Evolutionary conservation across 192 early-diverging fungal genomes (phyloP), one percentile per base, ranked within the genome.

Genomic region (Geosiphon pyriformis): DNA sequence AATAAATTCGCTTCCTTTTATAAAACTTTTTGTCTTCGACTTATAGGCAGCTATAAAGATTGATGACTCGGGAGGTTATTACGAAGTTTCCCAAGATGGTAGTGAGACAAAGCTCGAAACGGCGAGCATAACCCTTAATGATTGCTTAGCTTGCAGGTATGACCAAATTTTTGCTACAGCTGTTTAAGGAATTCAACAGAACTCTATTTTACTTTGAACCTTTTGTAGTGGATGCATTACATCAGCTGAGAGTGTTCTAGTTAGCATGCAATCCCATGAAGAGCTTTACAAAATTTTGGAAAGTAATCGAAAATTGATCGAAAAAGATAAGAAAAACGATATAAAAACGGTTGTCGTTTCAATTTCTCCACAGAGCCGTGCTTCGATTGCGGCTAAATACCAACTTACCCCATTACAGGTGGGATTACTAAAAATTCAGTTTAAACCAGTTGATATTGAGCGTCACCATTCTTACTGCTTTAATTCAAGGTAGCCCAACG

Each of bases 111-210:
- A 92, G 75, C 83, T 96, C 8, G 92, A 95, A 71, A 78, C 85
- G 0, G 94, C 96, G 1, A 80, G 78, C 7, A 95, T 98, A 50
- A 87, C 90, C 27, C 79, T 99, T 27, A 94, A 98, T 70, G 96
- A 99, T 77, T 99, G 96, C 68, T 82, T 99, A 35, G 96, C 96
- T 8, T 99, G 96, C 87, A 94, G 88, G 89, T 90, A 75, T 37
- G 60, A 8, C 11, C 22, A 10, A 27, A 20, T 2, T 53, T 27
- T n/a, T n/a, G n/a, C n/a, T n/a, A n/a, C n/a, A n/a, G n/a, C n/a
- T n/a, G n/a, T n/a, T n/a, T n/a, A 17, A 0, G 4, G 15, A 20
- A 30, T 51, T 69, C 29, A 51, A n/a, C n/a, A n/a, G n/a, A n/a
- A n/a, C n/a, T n/a, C n/a, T n/a, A n/a, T n/a, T n/a, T n/a, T n/a